Conservation (phyloP, 225 moss, liverwort and hornwort species). For the Physcomitrellopsis africana region DNA sequence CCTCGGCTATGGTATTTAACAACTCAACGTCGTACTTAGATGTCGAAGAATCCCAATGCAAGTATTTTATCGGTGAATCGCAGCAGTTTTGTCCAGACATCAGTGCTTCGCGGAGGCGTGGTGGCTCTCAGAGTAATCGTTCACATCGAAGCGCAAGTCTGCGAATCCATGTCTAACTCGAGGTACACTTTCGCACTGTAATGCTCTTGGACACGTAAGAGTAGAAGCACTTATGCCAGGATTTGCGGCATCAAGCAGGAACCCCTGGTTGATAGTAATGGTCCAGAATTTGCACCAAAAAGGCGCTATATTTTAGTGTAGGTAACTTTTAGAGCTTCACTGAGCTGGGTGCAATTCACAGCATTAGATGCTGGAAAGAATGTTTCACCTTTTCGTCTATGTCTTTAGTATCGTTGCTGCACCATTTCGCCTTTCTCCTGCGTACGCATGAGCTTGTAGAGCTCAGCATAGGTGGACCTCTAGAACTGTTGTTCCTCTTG, state of each 20-base stretch:
- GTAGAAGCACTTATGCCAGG: no score
- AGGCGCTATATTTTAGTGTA: no score
- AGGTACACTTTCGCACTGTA: background rate
- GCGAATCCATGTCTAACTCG: background rate
- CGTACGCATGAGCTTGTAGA: background rate
- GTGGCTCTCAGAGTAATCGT: slow-evolving; percentile 12
- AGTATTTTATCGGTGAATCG: slow-evolving; percentile 4
- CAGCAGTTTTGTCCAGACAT: slow-evolving; percentile 23
- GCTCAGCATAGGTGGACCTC: background rate
- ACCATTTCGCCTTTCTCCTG: background rate
- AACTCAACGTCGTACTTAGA: slow-evolving; percentile 9
- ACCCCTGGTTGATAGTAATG: no score
- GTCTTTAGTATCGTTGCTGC: no score
- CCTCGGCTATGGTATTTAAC: slow-evolving; percentile 28
- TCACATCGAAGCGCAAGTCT: background rate
- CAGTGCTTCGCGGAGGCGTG: slow-evolving; percentile 13
- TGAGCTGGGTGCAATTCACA: no score
- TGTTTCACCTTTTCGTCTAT: no score
- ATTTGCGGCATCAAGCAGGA: no score
- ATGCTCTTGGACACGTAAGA: no score
- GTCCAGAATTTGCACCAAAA: no score
- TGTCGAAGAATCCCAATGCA: slow-evolving; percentile 20
- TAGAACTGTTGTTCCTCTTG: background rate
- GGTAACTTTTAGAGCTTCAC: no score
- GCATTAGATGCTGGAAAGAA: background rate